Base-by-base conservation (phyloP, 2,329 filamentous ascomycete species). In the Diaporthe sp. region DNA sequence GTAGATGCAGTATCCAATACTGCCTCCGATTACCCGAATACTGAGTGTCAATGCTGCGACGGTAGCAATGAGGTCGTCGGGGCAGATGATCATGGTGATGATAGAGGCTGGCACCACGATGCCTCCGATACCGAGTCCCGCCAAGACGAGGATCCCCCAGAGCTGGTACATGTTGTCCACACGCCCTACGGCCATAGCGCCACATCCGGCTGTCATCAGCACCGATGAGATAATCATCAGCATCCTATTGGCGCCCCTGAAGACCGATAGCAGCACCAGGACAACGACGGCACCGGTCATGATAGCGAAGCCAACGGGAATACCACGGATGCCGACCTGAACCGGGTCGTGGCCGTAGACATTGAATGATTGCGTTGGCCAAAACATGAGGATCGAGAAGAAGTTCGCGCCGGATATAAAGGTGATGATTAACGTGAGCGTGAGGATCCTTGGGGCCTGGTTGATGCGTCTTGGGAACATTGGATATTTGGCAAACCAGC, bases 41-140 rank as follows among this genome's bases (percentile, higher is more conserved):
- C 91, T 89, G 51, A 94, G 88, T 0, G 92, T 94, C 31, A 94
- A 85, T 8, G 93, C 92, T 1, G 92, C 90, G 61, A 94, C 88
- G 2, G 92, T 94, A 10, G 91, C 92, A 77, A 94, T 94, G 8
- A 94, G 86, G 73, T 94, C 92, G 80, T 92, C 90, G 0, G 92
- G 92, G 76, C 91, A 93, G 78, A 94, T 91, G 79, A 94, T 93
- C 13, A 91, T 92, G 9, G 91, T 90, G 75, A 94, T 92, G 78
- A 94, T 92, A 1, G 90, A 91, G 1, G 90, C 89, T 0, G 92
- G 92, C 7, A 94, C 90, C 22, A 94, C 89, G 70, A 94, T 92
- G 1, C 91, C 92, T 9, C 92, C 92, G 6, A 94, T 90, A 9
- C 92, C 92, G 3, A 94, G 82, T 6, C 90, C 89, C 2, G 91